phyloP scores from a whole-genome alignment of 345 rosid genomes.

The Trapa bicornis region DNA sequence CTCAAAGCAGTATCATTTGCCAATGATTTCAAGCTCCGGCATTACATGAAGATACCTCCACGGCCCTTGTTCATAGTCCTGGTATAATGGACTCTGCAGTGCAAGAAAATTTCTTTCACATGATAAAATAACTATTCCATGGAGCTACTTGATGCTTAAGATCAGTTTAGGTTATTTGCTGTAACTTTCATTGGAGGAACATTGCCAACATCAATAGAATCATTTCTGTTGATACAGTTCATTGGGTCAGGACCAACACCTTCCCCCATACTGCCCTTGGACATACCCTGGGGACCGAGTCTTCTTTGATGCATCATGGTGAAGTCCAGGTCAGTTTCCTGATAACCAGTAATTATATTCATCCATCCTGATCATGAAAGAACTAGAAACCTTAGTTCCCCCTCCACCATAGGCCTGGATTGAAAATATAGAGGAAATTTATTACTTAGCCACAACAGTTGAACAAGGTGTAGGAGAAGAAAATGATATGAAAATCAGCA shows the following conservation, averaged over 20 bases:
- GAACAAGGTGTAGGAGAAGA: not conserved
- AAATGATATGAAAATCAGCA: not conserved
- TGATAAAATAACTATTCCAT: too few species aligned
- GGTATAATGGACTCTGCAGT: conserved; percentile 16
- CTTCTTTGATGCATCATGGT: conserved; percentile 33
- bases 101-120: too few species aligned
- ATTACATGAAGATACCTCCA: conserved; percentile 94
- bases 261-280: conserved; percentile 42
- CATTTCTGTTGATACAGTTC: conserved; percentile 18
- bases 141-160: too few species aligned
- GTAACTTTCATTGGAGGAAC: not conserved
- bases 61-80: conserved; percentile 87
- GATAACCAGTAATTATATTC: conserved; percentile 67
- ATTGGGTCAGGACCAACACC: conserved; percentile 31
- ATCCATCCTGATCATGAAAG: conserved; percentile 83
- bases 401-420: conserved; percentile 91
- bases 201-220: not conserved
- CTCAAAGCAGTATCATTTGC: conserved; percentile 85
- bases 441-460: too few species aligned
- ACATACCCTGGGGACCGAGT: conserved; percentile 37
- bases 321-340: conserved; percentile 12
- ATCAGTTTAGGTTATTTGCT: not conserved
- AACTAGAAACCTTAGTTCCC: conserved; percentile 55
- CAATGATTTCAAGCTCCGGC: conserved; percentile 82
- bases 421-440: not conserved